Evolutionary conservation across 2,329 filamentous ascomycete genomes (phyloP), one percentile per base, ranked within the genome.

Genomic region (Diaporthe sp.): DNA sequence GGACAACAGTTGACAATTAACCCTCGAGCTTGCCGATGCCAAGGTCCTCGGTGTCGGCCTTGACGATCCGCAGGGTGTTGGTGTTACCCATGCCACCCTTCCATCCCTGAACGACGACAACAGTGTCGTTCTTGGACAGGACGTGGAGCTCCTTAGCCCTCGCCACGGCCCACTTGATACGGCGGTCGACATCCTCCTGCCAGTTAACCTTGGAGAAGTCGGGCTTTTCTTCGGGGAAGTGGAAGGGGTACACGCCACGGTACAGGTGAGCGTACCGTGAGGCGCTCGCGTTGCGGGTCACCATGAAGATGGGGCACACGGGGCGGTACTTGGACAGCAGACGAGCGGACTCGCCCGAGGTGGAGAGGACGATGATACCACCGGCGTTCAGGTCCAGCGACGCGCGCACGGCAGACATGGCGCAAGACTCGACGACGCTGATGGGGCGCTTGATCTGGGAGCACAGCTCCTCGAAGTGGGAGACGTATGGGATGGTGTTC

Each of bases 281-380:
- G 70, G 97, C 95, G 78, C 90, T 92, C 66, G 92, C 87, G 84
- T 94, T 98, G 81, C 97, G 93, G 78, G 96, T 98, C 78, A 99
- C 94, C 96, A 98, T 98, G 89, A 99, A 96, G 87, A 99, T 98
- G 80, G 97, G 97, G 91, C 96, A 98, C 78, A 98, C 96, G 69
- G 97, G 97, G 82, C 97, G 94, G 89, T 98, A 99, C 89, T 99
- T 99, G 88, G 96, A 97, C 79, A 98, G 90, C 77, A 98, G 92
- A 81, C 97, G 95, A 76, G 97, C 97, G 78, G 96, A 98, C 82
- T 95, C 94, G 83, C 97, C 97, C 79, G 96, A 97, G 71, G 97
- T 99, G 80, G 96, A 98, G 80, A 99, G 89, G 77, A 98, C 96
- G 79, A 99, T 92, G 84, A 99, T 98, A 80, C 95, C 96, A 81